A percentile compares a stretch with the other conserved stretches of the same genome.
phyloP scores from a whole-genome alignment of 352 stramenopile species.

The Phytophthora macrochlamydospora region DNA sequence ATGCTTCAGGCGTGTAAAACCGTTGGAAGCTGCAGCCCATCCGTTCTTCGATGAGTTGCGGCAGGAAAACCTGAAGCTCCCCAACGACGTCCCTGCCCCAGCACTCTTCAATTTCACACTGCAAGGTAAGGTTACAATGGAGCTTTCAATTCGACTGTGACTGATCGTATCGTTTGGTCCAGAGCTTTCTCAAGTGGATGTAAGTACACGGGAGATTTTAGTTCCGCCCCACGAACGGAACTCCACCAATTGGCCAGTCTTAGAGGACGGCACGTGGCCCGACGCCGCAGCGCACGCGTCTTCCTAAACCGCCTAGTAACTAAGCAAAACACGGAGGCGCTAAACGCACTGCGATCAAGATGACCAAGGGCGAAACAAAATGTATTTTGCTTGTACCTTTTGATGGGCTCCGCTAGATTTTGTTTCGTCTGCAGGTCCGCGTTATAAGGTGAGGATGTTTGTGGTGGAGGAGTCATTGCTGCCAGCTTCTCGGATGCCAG shows the following conservation, averaged over 20 bases:
- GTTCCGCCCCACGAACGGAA: constrained; percentile 75
- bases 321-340: constrained; percentile 37
- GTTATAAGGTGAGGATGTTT: constrained; percentile 74
- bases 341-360: constrained; percentile 26
- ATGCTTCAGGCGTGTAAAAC: constrained; percentile 60
- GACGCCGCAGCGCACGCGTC: constrained; percentile 39
- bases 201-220: constrained; percentile 76
- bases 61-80: constrained; percentile 80
- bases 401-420: constrained; percentile 13
- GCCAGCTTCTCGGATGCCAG: constrained; percentile 17
- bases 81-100: constrained; percentile 80
- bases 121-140: constrained; percentile 53
- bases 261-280: constrained; percentile 72
- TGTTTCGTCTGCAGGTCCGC: constrained; percentile 3
- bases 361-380: constrained; percentile 42
- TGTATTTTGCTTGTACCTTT: constrained; percentile 67
- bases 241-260: constrained; percentile 76
- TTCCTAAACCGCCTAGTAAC: constrained; percentile 34
- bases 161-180: background rate
- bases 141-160: background rate
- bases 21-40: constrained; percentile 91
- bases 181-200: constrained; percentile 83
- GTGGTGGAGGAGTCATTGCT: constrained; percentile 23
- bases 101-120: constrained; percentile 96
- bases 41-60: constrained; percentile 99